Percentiles rank a stretch among this genome's conserved stretches.
These are phyloP conservation scores for Neofusicoccum parvum DNA, from an alignment of 2,329 filamentous ascomycete species.

Conservation along the genomic window DNA sequence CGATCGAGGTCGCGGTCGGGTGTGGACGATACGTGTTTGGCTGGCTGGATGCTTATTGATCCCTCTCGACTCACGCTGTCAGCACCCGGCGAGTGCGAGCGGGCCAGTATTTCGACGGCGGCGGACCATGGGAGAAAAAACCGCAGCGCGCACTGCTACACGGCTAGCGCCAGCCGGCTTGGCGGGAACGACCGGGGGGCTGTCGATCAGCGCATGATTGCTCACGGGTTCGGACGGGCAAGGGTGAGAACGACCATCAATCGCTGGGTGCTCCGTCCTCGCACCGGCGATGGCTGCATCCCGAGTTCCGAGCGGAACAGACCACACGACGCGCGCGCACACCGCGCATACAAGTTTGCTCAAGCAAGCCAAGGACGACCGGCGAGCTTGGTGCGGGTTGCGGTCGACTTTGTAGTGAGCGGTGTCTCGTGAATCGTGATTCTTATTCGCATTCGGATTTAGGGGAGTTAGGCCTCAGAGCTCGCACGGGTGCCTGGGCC, in stretches of 20 bases:
- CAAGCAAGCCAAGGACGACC: neutral
- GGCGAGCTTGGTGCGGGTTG: conserved; percentile 1
- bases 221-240: neutral
- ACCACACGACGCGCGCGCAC: neutral
- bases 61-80: neutral
- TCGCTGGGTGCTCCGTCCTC: too few relatives aligned
- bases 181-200: neutral
- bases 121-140: neutral
- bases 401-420: too few relatives aligned
- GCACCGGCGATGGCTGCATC: neutral
- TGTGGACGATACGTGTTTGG: too few relatives aligned
- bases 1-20: too few relatives aligned
- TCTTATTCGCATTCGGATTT: conserved; percentile 7
- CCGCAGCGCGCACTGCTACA: neutral
- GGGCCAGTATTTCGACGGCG: neutral
- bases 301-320: neutral
- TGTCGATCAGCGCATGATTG: neutral
- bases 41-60: neutral
- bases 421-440: neutral
- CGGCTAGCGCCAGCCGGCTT: neutral
- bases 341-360: neutral
- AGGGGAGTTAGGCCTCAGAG: neutral
- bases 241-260: neutral
- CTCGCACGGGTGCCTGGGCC: too few relatives aligned
- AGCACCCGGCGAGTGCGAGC: neutral